Percentiles rank a stretch among this genome's conserved stretches.
Evolutionary conservation across 2,329 filamentous ascomycete species (phyloP).

Genomic region (Phymatotrichopsis omnivora): DNA sequence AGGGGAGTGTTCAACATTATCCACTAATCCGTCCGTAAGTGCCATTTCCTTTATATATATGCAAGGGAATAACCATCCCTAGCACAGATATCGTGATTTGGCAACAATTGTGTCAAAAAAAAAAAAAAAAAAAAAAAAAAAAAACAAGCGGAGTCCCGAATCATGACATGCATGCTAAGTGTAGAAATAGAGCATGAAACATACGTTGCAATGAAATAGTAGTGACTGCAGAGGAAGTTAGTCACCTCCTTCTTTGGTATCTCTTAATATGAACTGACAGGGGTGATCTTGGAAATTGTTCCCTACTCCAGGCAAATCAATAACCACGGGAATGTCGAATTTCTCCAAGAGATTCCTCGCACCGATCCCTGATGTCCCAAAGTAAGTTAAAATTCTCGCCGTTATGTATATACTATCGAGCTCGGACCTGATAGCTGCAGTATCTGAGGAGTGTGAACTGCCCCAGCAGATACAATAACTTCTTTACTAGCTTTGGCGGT

Average conservation of each 20-base stretch:
- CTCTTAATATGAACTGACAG: constrained; percentile 8
- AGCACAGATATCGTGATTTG: too few species aligned
- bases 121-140: too few species aligned
- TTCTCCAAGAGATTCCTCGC: constrained; percentile 34
- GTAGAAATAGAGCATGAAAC: not conserved
- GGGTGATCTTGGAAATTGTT: constrained; percentile 41
- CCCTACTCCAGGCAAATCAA: constrained; percentile 43
- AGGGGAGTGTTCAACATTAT: constrained; percentile 19
- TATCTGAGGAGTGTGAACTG: constrained; percentile 39
- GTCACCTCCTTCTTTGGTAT: not conserved
- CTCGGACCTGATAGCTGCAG: constrained; percentile 41
- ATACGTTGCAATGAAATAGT: constrained; percentile 15
- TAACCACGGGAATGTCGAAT: constrained; percentile 37
- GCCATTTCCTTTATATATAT: too few species aligned
- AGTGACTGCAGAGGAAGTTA: constrained; percentile 10
- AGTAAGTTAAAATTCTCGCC: not conserved
- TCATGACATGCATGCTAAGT: not conserved
- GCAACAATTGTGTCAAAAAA: too few species aligned
- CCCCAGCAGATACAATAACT: constrained; percentile 39
- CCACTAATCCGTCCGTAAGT: constrained; percentile 12
- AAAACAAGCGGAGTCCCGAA: too few species aligned
- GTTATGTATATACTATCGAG: not conserved
- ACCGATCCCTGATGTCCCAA: constrained; percentile 43
- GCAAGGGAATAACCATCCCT: too few species aligned
- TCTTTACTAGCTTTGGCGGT: constrained; percentile 31